Base-by-base conservation (phyloP, 495 filamentous ascomycete genomes). In the Extremus antarcticus region DNA sequence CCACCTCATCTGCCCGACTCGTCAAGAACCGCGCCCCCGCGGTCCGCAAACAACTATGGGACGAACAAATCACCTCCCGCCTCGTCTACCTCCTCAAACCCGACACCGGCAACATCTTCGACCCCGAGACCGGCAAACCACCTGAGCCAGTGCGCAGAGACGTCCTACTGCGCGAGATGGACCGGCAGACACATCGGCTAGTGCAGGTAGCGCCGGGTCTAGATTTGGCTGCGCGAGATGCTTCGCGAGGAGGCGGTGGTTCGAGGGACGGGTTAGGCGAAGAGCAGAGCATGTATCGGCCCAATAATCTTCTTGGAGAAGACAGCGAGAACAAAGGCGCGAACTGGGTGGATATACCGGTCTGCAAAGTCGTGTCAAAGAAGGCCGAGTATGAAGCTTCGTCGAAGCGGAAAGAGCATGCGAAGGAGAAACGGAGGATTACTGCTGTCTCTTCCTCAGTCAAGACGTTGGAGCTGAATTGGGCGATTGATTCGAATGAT, bases 401-500 rank as follows among this genome's bases (percentile, higher is more conserved):
- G 25, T 24, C 51, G 39, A 47, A 39, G 52, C 57, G 56, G 40
- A 63, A 68, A 11, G 72, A 76, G 56, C 64, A 69, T 23, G 70
- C 65, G 17, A 71, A 67, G 45, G 54, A 63, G 45, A 56, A 54
- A 29, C 62, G 52, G 39, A 41, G 60, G 39, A 38, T 23, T 11
- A 25, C 49, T 20, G 21, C 46, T n/a, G 47, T 21, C 16, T 21
- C 51, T 11, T 17, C 16, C 4, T 21, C 25, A 24, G 57, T 65
- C 4, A 94, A 95, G 73, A 80, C 85, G 64, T 64, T 95, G 16
- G 89, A 94, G 71, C 22, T 95, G 57, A 88, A 88, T 68, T 95
- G 89, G 89, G 80, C 84, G 23, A 89, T 91, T 58, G 81, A 80
- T 51, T 43, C 16, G 2, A 63, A 64, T 20, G 69, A 71, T 55